A percentile compares a stretch with the other conserved stretches of the same genome.
Conservation (phyloP, 1,284 basidiomycete genomes). For the Amylostereum chailletii region DNA sequence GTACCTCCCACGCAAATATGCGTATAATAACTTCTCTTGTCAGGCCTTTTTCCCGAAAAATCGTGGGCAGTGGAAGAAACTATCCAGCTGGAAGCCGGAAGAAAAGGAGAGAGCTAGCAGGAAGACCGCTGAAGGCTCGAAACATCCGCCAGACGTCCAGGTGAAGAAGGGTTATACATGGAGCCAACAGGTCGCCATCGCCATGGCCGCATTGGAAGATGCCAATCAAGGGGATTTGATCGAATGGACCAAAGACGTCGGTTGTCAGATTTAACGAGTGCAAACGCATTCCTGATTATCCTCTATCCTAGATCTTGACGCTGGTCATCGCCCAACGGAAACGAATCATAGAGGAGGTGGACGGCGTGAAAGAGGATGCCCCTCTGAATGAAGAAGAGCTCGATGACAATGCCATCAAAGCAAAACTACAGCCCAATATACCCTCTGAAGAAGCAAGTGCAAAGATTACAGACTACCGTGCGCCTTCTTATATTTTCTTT, state of each 20-base stretch:
- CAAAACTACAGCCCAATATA: conserved; percentile 25
- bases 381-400: conserved; percentile 25
- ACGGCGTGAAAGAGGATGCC: conserved; percentile 35
- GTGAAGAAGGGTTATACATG: conserved; percentile 86
- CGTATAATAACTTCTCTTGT: not conserved
- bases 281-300: no score
- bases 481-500: conserved; percentile 20
- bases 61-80: conserved; percentile 77
- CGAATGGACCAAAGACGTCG: conserved; percentile 74
- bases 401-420: conserved; percentile 33
- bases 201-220: conserved; percentile 68
- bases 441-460: conserved; percentile 65
- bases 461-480: conserved; percentile 74
- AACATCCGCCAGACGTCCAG: conserved; percentile 60
- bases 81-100: conserved; percentile 75
- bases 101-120: conserved; percentile 35
- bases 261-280: conserved; percentile 16
- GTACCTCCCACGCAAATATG: not conserved
- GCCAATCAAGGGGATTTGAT: conserved; percentile 56
- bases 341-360: conserved; percentile 64
- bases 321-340: conserved; percentile 60
- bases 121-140: conserved; percentile 32
- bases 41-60: conserved; percentile 88
- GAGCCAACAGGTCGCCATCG: conserved; percentile 85
- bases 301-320: conserved; percentile 47